Percentiles rank a stretch among this genome's conserved stretches.
Conservation (phyloP, 176 grass and related monocot genomes). For the Avena atlantica region DNA sequence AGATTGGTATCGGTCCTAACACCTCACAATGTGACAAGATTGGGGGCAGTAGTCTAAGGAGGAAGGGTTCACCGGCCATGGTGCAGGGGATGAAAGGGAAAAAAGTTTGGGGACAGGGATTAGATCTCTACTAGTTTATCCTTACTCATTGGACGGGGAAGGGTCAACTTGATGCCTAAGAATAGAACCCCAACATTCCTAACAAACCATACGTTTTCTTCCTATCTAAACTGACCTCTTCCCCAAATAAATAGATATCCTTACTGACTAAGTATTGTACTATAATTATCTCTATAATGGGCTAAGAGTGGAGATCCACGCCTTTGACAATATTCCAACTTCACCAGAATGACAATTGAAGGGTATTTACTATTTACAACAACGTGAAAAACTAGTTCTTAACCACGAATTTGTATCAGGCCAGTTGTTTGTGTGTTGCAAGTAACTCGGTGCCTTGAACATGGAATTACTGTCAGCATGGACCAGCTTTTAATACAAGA, state of each 20-base stretch:
- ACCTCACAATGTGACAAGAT: not conserved
- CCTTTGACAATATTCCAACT: not conserved
- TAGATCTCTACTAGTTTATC: not conserved
- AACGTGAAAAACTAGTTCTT: not conserved
- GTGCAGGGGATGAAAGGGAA: not conserved
- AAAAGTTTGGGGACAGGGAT: not conserved
- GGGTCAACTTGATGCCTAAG: not conserved
- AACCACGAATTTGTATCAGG: not conserved
- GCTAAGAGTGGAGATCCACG: not conserved
- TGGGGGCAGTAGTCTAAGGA: not conserved
- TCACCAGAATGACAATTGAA: constrained; percentile 1
- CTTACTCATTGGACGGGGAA: not conserved
- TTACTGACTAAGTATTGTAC: not conserved
- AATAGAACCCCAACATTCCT: not conserved
- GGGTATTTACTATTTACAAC: not conserved
- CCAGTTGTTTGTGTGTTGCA: not conserved
- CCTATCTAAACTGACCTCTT: not conserved
- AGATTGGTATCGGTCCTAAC: not conserved
- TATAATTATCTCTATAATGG: not conserved
- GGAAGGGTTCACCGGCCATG: not conserved
- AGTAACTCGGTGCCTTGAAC: not conserved
- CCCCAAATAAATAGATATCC: not conserved
- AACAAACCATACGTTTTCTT: not conserved
- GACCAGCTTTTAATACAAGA: not conserved
- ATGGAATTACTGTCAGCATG: constrained; percentile 23